Conservation (phyloP, 495 filamentous ascomycete genomes). For the Amniculicola lignicola region DNA sequence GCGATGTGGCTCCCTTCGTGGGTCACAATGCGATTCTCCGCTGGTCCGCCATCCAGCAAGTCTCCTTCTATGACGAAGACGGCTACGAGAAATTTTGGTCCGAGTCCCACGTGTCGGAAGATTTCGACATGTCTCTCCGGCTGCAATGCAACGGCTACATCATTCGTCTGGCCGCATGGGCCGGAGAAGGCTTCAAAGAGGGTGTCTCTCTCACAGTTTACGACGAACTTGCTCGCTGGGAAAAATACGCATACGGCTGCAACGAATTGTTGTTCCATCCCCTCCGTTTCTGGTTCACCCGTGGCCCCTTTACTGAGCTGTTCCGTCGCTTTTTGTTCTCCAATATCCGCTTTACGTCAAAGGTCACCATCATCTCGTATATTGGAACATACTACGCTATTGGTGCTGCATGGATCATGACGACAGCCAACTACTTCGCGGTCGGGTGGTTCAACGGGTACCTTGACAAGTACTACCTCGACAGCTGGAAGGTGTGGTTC, state of each 20-base stretch:
- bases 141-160: slow-evolving; percentile 70
- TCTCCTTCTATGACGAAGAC: slow-evolving; percentile 60
- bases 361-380: slow-evolving; percentile 77
- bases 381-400: slow-evolving; percentile 88
- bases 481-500: slow-evolving; percentile 47
- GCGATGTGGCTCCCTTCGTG: slow-evolving; percentile 69
- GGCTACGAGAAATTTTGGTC: slow-evolving; percentile 81
- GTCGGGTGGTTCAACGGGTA: slow-evolving; percentile 55
- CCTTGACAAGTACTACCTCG: slow-evolving; percentile 50
- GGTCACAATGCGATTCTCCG: slow-evolving; percentile 75
- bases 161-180: slow-evolving; percentile 70
- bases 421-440: slow-evolving; percentile 71
- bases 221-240: slow-evolving; percentile 78
- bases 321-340: slow-evolving; percentile 70
- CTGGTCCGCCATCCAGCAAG: slow-evolving; percentile 74
- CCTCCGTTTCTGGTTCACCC: slow-evolving; percentile 54
- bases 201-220: slow-evolving; percentile 81
- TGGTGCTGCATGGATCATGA: slow-evolving; percentile 77
- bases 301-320: slow-evolving; percentile 69
- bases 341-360: slow-evolving; percentile 72
- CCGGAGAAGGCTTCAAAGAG: slow-evolving; percentile 76
- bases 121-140: slow-evolving; percentile 82
- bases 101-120: slow-evolving; percentile 75
- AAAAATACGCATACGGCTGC: slow-evolving; percentile 83
- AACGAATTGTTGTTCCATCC: slow-evolving; percentile 79